A percentile compares a stretch with the other conserved stretches of the same genome.
These are phyloP conservation scores for Lepidium africanum DNA, from an alignment of 345 rosid genomes.

Conservation along the genomic window DNA sequence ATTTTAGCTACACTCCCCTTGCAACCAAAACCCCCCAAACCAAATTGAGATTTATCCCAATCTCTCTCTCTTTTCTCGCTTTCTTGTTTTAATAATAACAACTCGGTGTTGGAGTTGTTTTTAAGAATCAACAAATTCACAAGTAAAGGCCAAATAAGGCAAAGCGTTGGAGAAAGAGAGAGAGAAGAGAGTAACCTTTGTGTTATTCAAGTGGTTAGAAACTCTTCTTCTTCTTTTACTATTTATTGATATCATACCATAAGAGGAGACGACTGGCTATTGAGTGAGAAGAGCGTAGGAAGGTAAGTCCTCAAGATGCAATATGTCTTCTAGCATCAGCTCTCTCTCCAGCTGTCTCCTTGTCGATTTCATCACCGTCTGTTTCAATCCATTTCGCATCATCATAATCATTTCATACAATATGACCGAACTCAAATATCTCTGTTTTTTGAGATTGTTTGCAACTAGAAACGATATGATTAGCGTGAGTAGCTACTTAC, in stretches of 20 bases:
- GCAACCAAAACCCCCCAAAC: not conserved
- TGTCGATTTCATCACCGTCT: slow-evolving; percentile 81
- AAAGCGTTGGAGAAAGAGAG: not conserved
- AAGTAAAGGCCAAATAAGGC: not conserved
- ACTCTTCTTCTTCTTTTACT: slow-evolving; percentile 9
- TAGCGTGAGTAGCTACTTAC: slow-evolving; percentile 29
- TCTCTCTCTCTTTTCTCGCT: not conserved
- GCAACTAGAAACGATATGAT: not conserved
- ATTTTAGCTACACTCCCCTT: slow-evolving; percentile 7
- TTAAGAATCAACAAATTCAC: slow-evolving; percentile 1
- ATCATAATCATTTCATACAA: too few relatives aligned
- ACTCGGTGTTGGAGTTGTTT: slow-evolving; percentile 1
- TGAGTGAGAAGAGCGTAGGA: slow-evolving; percentile 57
- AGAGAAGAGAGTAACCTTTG: slow-evolving; percentile 10
- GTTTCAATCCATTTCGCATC: not conserved
- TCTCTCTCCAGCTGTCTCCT: slow-evolving; percentile 92
- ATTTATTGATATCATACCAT: not conserved
- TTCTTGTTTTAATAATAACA: slow-evolving; percentile 8
- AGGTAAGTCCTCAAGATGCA: slow-evolving; percentile 75
- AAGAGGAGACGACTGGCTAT: not conserved
- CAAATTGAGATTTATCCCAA: not conserved
- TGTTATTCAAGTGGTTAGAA: slow-evolving; percentile 16
- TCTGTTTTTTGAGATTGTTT: not conserved
- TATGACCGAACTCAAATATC: not conserved
- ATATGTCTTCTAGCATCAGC: slow-evolving; percentile 68